Percentiles rank a stretch among this genome's conserved stretches.
Evolutionary conservation across 2,329 filamentous ascomycete genomes (phyloP).

Genomic region (Nannizzia gypsea): DNA sequence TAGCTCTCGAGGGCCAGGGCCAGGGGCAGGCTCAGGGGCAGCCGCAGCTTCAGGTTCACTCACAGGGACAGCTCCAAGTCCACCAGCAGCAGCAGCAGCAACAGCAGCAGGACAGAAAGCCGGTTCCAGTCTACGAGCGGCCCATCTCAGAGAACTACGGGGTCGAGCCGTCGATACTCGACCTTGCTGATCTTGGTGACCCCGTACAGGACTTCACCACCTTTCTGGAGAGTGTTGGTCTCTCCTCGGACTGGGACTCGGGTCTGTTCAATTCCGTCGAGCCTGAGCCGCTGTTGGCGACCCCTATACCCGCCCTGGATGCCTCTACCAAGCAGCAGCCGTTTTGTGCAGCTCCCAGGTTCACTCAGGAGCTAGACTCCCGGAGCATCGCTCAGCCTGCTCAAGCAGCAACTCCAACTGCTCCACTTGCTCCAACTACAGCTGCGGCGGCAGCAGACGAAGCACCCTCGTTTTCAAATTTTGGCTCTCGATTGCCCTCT

Average conservation of each 20-base stretch:
- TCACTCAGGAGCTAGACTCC: constrained; percentile 32
- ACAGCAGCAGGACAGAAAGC: constrained; percentile 23
- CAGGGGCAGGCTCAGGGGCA: constrained; percentile 12
- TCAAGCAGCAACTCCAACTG: too few species aligned
- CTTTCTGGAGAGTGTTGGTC: constrained; percentile 38
- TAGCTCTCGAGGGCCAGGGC: constrained; percentile 30
- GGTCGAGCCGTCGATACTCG: constrained; percentile 35
- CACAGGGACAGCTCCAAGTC: background rate
- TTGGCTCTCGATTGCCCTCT: constrained; percentile 37
- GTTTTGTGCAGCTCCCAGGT: constrained; percentile 18
- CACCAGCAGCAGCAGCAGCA: too few species aligned
- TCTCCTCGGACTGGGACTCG: constrained; percentile 40
- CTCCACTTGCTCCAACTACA: background rate
- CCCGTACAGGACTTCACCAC: constrained; percentile 40
- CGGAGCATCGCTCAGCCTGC: constrained; percentile 17
- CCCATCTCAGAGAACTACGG: constrained; percentile 33
- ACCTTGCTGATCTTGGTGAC: constrained; percentile 36
- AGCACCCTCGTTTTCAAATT: constrained; percentile 37
- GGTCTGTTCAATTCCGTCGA: constrained; percentile 30
- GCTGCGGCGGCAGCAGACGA: constrained; percentile 25
- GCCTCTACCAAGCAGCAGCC: background rate
- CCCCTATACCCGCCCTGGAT: constrained; percentile 24
- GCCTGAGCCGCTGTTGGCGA: constrained; percentile 21
- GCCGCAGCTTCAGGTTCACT: constrained; percentile 14
- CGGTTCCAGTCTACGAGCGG: constrained; percentile 23